phyloP scores from a whole-genome alignment of 768 basidiomycete species.

The Hydnomerulius pinastri region DNA sequence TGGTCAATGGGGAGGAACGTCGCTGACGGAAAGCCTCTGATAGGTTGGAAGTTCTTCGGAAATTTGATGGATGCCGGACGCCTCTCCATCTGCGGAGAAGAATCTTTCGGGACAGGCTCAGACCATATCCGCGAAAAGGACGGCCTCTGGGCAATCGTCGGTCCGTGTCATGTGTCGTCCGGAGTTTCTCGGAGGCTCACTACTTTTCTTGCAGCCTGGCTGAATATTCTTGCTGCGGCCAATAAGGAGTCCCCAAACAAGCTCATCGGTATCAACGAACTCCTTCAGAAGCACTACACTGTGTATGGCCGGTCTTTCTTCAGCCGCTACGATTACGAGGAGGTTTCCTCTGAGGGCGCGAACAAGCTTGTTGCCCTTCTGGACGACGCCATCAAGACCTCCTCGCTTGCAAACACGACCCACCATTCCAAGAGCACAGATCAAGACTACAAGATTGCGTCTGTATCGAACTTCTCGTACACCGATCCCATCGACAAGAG shows the following conservation, averaged over 20 bases:
- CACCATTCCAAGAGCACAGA: conserved; percentile 69
- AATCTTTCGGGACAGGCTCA: conserved; percentile 99
- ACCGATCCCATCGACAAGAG: conserved; percentile 97
- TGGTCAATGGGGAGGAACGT: neutral
- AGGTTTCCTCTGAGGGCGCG: conserved; percentile 90
- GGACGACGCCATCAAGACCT: conserved; percentile 65
- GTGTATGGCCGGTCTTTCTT: conserved; percentile 98
- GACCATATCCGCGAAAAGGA: conserved; percentile 99
- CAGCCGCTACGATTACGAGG: conserved; percentile 99
- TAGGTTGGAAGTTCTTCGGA: conserved; percentile 99
- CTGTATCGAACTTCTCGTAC: conserved; percentile 89
- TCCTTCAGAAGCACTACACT: conserved; percentile 84
- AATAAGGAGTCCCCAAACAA: conserved; percentile 74
- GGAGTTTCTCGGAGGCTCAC: conserved; percentile 8
- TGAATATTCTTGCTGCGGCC: conserved; percentile 93
- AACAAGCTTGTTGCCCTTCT: conserved; percentile 80
- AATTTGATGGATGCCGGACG: conserved; percentile 99
- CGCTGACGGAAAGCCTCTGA: conserved; percentile 1
- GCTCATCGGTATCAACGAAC: conserved; percentile 86
- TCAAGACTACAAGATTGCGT: conserved; percentile 74
- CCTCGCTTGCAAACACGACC: conserved; percentile 66
- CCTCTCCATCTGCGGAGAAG: conserved; percentile 97
- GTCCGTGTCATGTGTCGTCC: conserved; percentile 44
- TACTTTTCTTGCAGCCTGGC: conserved; percentile 67
- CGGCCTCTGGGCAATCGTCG: conserved; percentile 95